These are phyloP conservation scores for Petrea volubilis DNA, from an alignment of 257 asterid species.

Conservation along the genomic window DNA sequence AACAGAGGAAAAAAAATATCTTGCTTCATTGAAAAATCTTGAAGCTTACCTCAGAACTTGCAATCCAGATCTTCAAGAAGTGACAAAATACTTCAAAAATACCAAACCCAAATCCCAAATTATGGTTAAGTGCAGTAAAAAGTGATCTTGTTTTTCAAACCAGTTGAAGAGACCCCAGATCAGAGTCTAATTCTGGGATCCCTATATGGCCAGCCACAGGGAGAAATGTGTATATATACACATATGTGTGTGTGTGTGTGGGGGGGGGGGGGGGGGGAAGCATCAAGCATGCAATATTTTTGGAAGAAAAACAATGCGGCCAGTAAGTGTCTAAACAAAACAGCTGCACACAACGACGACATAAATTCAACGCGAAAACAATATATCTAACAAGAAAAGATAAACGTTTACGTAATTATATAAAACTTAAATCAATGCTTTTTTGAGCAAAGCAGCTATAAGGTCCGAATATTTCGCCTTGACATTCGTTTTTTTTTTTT, in stretches of 20 bases:
- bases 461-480: slow-evolving; percentile 6
- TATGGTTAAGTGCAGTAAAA: not conserved
- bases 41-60: slow-evolving; percentile 22
- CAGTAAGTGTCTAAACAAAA: slow-evolving; percentile 4
- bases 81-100: not conserved
- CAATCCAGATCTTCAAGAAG: not conserved
- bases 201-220: not conserved
- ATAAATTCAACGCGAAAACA: slow-evolving; percentile 13
- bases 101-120: not conserved
- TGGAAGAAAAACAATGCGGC: slow-evolving; percentile 19
- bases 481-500: not conserved
- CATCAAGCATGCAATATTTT: slow-evolving; percentile 15
- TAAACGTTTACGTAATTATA: not conserved
- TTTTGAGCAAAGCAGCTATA: slow-evolving; percentile 20
- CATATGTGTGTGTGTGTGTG: not conserved
- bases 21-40: not conserved
- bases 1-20: not conserved
- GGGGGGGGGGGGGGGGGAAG: not conserved
- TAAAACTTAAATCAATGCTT: not conserved
- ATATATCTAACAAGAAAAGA: not conserved
- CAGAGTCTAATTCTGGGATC: not conserved
- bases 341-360: slow-evolving; percentile 41
- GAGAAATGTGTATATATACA: slow-evolving; percentile 19
- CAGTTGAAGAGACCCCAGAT: not conserved
- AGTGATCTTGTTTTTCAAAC: not conserved